Evolutionary conservation across 352 stramenopile genomes (phyloP).

Genomic region (Pythium sukuiense): DNA sequence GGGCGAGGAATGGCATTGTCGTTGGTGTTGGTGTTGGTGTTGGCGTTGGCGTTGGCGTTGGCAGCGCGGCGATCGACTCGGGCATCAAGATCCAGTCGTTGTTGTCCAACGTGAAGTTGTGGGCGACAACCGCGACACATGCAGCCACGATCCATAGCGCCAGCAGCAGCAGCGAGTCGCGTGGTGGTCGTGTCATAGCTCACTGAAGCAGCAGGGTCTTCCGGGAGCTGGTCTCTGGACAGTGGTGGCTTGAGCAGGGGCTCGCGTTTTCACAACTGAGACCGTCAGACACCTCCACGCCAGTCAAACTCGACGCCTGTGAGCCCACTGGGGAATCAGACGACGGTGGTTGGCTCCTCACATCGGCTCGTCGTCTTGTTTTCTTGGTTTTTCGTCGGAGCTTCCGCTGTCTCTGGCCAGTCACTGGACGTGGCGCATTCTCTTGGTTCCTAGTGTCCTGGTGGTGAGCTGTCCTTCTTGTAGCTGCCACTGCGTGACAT

Average conservation of each 20-base stretch:
- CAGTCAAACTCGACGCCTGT: background rate
- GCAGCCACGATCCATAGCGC: background rate
- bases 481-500: background rate
- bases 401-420: too few relatives aligned
- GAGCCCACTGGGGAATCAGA: too few relatives aligned
- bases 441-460: background rate
- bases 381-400: too few relatives aligned
- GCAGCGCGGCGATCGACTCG: background rate
- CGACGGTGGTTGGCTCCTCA: too few relatives aligned
- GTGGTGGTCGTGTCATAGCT: background rate
- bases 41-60: conserved; percentile 6
- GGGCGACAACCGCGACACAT: background rate
- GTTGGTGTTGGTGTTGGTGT: background rate
- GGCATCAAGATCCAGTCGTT: background rate
- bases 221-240: background rate
- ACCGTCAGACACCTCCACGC: background rate
- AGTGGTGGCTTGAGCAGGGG: background rate
- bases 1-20: background rate
- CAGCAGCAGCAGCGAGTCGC: background rate
- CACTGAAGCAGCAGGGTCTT: background rate
- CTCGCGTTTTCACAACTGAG: conserved; percentile 3
- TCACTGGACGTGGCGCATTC: too few relatives aligned
- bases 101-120: background rate
- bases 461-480: conserved; percentile 9
- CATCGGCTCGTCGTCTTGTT: too few relatives aligned